Evolutionary conservation across 306 rosid species (phyloP).

Genomic region (Oxytropis ochrocephala): DNA sequence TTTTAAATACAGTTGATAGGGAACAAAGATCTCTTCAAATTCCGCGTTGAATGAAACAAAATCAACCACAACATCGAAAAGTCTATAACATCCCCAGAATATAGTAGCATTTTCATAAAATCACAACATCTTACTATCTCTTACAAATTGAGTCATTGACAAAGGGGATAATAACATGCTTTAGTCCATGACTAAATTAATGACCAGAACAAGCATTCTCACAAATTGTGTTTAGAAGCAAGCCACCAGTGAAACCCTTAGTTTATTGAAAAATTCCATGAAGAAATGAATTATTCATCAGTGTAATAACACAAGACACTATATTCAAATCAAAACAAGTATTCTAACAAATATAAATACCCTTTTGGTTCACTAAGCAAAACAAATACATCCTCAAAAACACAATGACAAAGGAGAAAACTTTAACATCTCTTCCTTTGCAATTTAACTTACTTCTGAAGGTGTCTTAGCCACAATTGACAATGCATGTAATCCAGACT

Average conservation of each 20-base stretch:
- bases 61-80: not conserved
- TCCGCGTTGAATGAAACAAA: not conserved
- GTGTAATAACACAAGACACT: slow-evolving; percentile 2
- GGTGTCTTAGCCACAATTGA: slow-evolving; percentile 83
- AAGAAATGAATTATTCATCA: not conserved
- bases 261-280: not conserved
- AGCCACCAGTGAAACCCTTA: not conserved
- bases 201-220: not conserved
- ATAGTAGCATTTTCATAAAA: not conserved
- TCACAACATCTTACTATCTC: too few species aligned
- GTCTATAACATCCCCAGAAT: not conserved
- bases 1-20: not conserved
- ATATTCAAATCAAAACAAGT: slow-evolving; percentile 11
- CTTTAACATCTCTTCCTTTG: slow-evolving; percentile 20
- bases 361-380: not conserved
- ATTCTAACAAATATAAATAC: not conserved
- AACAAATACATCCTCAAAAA: not conserved
- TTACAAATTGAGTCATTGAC: too few species aligned
- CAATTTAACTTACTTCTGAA: slow-evolving; percentile 30
- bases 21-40: not conserved
- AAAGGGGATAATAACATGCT: too few species aligned
- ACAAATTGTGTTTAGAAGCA: not conserved
- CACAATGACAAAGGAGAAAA: not conserved
- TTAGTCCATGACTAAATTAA: not conserved
- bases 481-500: slow-evolving; percentile 71